Percentiles rank a stretch among this genome's conserved stretches.
phyloP scores from a whole-genome alignment of 2,329 filamentous ascomycete species.

The Penicillium brasilianum region DNA sequence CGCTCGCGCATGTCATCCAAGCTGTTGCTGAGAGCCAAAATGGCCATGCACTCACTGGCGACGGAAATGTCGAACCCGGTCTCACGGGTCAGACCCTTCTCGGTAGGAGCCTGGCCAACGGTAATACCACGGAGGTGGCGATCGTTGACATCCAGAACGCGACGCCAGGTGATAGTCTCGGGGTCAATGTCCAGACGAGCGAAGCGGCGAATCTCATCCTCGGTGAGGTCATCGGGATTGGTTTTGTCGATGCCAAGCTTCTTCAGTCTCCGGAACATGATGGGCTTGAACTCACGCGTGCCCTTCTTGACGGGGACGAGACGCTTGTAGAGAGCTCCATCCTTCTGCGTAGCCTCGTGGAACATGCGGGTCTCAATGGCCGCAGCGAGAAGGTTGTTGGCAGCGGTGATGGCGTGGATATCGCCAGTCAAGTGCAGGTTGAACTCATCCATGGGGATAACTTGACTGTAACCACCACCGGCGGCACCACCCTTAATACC shows the following conservation, averaged over 20 bases:
- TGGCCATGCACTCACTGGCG: slow-evolving; percentile 97
- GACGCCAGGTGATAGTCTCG: slow-evolving; percentile 94
- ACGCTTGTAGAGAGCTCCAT: slow-evolving; percentile 82
- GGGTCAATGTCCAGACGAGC: slow-evolving; percentile 96
- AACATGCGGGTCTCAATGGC: slow-evolving; percentile 98
- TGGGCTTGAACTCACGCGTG: slow-evolving; percentile 79
- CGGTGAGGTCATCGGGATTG: slow-evolving; percentile 84
- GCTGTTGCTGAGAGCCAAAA: slow-evolving; percentile 88
- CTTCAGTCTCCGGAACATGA: slow-evolving; percentile 92
- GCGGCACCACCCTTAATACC: slow-evolving; percentile 98
- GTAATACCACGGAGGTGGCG: slow-evolving; percentile 89
- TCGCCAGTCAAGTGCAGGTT: slow-evolving; percentile 97
- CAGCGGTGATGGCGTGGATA: slow-evolving; percentile 95
- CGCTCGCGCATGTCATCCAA: slow-evolving; percentile 89
- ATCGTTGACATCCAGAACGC: slow-evolving; percentile 96
- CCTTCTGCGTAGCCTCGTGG: slow-evolving; percentile 94
- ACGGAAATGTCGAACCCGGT: slow-evolving; percentile 98
- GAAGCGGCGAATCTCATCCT: slow-evolving; percentile 85
- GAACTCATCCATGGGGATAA: slow-evolving; percentile 99
- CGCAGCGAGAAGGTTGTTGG: slow-evolving; percentile 94
- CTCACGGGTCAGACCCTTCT: slow-evolving; percentile 84
- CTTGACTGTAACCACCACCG: slow-evolving; percentile 96
- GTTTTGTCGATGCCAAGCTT: slow-evolving; percentile 97
- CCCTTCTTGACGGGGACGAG: slow-evolving; percentile 90
- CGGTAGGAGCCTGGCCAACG: slow-evolving; percentile 83